A percentile compares a stretch with the other conserved stretches of the same genome.
Evolutionary conservation across 2,329 filamentous ascomycete genomes (phyloP).

Genomic region (Diaporthe sp.): DNA sequence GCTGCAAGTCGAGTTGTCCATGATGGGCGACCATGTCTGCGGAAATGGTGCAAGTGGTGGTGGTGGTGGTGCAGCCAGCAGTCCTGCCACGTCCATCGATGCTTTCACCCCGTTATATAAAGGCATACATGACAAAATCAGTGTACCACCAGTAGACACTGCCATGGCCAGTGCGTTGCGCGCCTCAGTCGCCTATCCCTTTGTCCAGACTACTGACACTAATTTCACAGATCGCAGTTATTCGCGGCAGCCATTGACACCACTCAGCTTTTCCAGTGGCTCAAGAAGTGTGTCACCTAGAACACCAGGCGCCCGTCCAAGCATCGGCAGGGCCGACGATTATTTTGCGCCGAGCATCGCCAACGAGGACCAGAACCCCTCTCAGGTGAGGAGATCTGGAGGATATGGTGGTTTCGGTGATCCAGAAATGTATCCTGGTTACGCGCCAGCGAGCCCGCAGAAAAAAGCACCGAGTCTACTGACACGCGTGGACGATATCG

Average conservation of each 20-base stretch:
- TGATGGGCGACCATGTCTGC: slow-evolving; percentile 89
- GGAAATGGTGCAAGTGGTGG: slow-evolving; percentile 48
- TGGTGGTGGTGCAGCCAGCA: slow-evolving; percentile 36
- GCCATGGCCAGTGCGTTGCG: slow-evolving; percentile 60
- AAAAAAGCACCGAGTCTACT: slow-evolving; percentile 57
- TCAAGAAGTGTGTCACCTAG: slow-evolving; percentile 73
- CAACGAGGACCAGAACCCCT: slow-evolving; percentile 46
- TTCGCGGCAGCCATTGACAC: slow-evolving; percentile 68
- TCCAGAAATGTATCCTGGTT: slow-evolving; percentile 49
- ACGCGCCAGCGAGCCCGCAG: slow-evolving; percentile 61
- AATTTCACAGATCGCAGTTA: slow-evolving; percentile 61
- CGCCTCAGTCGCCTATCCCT: slow-evolving; percentile 23
- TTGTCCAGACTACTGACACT: slow-evolving; percentile 44
- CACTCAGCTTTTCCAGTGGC: slow-evolving; percentile 68
- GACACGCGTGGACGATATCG: slow-evolving; percentile 72
- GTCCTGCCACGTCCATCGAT: slow-evolving; percentile 44
- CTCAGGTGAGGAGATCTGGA: slow-evolving; percentile 53
- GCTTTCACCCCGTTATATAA: slow-evolving; percentile 50
- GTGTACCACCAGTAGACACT: slow-evolving; percentile 61
- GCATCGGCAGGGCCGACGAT: slow-evolving; percentile 54
- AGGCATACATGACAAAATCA: slow-evolving; percentile 52
- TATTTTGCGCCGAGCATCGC: slow-evolving; percentile 59
- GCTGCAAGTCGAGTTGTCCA: slow-evolving; percentile 81
- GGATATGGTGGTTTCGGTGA: slow-evolving; percentile 62
- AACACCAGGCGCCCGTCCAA: slow-evolving; percentile 60